phyloP scores from a whole-genome alignment of 306 rosid species.

The Cucurbita ficifolia region DNA sequence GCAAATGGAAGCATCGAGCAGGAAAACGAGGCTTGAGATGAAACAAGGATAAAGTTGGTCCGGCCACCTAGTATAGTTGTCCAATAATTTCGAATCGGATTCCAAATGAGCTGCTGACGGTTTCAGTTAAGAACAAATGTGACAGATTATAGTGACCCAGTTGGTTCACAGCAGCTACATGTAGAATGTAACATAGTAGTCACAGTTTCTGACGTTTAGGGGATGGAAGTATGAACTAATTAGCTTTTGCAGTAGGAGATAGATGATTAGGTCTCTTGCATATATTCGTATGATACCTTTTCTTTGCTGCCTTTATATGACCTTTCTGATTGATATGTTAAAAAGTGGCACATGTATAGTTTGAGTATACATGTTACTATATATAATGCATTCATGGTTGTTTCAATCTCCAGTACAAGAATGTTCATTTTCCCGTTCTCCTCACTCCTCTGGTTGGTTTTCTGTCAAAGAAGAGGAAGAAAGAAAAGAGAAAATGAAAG shows the following conservation, averaged over 20 bases:
- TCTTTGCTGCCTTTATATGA: neutral
- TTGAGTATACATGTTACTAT: neutral
- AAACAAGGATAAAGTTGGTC: neutral
- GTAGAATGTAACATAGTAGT: conserved; percentile 12
- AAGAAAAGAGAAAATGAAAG: too few relatives aligned
- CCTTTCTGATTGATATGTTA: conserved; percentile 4
- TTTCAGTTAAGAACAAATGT: neutral
- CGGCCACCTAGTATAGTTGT: neutral
- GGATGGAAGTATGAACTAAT: neutral
- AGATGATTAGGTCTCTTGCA: conserved; percentile 3
- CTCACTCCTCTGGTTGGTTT: neutral
- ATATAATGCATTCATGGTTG: conserved; percentile 1
- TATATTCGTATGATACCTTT: neutral
- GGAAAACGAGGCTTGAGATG: conserved; percentile 27
- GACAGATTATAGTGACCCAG: conserved; percentile 9
- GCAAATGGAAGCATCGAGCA: conserved; percentile 53
- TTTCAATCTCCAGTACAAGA: neutral
- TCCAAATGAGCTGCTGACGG: neutral
- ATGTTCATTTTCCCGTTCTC: neutral
- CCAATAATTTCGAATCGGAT: neutral
- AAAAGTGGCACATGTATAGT: conserved; percentile 9
- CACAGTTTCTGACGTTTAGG: conserved; percentile 1
- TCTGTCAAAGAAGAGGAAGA: too few relatives aligned
- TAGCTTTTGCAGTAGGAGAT: conserved; percentile 2
- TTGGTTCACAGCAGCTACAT: neutral